Conservation (phyloP, 2,329 filamentous ascomycete species). For the Triangularia setosa region DNA sequence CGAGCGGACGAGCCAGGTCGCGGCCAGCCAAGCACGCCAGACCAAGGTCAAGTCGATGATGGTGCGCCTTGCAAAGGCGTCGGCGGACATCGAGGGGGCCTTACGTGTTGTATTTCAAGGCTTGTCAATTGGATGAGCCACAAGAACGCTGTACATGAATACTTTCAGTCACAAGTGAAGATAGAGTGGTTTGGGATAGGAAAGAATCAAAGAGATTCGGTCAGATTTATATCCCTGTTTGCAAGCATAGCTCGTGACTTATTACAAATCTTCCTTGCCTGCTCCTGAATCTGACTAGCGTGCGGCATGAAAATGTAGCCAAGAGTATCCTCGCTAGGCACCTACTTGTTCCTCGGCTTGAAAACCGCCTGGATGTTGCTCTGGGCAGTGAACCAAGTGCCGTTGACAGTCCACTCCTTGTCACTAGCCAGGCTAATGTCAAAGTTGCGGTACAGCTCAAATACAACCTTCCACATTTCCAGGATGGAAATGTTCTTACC, state of each 20-base stretch:
- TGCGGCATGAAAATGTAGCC: not conserved
- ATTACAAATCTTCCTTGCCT: not conserved
- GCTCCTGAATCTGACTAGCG: not conserved
- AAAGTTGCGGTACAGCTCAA: not conserved
- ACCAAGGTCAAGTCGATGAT: constrained; percentile 20
- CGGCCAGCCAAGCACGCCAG: constrained; percentile 15
- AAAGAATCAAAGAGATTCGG: not conserved
- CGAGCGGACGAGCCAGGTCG: constrained; percentile 8
- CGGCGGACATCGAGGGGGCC: constrained; percentile 14
- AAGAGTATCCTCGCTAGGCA: not conserved
- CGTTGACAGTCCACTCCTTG: not conserved
- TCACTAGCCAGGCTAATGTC: not conserved
- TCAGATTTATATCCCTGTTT: not conserved
- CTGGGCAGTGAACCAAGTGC: no score
- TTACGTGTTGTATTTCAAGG: constrained; percentile 8
- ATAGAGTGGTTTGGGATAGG: not conserved
- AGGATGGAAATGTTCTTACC: constrained; percentile 17
- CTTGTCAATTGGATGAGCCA: not conserved
- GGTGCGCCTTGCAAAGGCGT: constrained; percentile 15
- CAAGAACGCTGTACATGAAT: not conserved
- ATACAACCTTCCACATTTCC: constrained; percentile 15
- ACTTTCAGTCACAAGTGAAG: not conserved
- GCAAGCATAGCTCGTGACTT: not conserved
- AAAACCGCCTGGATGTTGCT: not conserved
- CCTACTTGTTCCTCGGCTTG: not conserved